Evolutionary conservation across 345 rosid genomes (phyloP).

Genomic region (Salix koriyanagi): DNA sequence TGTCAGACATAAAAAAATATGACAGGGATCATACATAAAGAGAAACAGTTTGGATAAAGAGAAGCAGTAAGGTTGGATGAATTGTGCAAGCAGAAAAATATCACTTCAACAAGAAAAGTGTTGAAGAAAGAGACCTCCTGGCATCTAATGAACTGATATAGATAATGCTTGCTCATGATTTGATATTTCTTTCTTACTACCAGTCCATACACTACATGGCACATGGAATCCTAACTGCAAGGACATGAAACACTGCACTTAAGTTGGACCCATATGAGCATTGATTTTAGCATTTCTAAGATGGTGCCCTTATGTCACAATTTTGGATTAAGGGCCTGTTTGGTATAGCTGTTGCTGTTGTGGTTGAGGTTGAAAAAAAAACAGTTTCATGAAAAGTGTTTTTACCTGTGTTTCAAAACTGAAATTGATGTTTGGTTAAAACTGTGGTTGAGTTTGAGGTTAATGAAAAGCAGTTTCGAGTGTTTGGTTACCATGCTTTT

Average conservation of each 20-base stretch:
- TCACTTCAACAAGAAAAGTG: background rate
- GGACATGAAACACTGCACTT: background rate
- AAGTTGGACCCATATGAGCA: too few relatives aligned
- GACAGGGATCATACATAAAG: slow-evolving; percentile 2
- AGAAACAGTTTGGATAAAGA: background rate
- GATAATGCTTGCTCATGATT: background rate
- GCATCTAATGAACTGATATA: background rate
- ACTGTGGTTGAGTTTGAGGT: too few relatives aligned
- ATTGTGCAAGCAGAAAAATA: background rate
- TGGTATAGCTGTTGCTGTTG: too few relatives aligned
- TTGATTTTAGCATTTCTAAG: too few relatives aligned
- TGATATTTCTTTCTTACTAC: background rate
- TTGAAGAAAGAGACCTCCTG: background rate
- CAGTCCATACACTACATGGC: background rate
- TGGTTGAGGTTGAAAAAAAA: too few relatives aligned
- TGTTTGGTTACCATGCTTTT: too few relatives aligned
- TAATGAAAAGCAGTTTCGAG: too few relatives aligned
- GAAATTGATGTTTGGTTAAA: too few relatives aligned
- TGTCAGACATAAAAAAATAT: slow-evolving; percentile 24
- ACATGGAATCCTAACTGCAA: background rate
- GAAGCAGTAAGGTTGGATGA: background rate
- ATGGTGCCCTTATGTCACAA: too few relatives aligned
- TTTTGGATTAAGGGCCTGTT: background rate
- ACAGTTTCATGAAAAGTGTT: too few relatives aligned
- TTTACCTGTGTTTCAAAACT: too few relatives aligned